Percentiles rank a stretch among this genome's conserved stretches.
Evolutionary conservation across 2,329 filamentous ascomycete species (phyloP).

Genomic region (Phialophora expanda): DNA sequence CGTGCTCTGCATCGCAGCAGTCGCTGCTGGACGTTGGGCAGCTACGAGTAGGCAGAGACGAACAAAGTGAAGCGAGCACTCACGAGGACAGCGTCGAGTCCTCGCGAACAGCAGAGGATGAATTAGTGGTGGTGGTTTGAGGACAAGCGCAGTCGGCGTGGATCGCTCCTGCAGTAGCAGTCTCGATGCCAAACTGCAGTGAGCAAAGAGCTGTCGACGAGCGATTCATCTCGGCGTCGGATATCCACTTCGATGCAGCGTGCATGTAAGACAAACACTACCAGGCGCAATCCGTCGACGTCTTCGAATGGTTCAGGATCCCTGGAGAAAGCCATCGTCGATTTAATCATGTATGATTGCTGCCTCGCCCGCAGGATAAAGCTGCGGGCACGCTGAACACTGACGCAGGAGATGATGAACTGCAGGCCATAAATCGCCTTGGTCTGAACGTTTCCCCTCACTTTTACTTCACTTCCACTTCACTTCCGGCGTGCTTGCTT

Average conservation of each 20-base stretch:
- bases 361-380: background rate
- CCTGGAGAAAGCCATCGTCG: background rate
- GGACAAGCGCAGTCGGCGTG: background rate
- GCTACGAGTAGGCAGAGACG: constrained; percentile 8
- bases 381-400: background rate
- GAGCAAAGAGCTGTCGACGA: background rate
- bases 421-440: background rate
- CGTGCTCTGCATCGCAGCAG: constrained; percentile 21
- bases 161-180: constrained; percentile 19
- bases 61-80: constrained; percentile 21
- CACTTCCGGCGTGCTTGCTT: background rate
- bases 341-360: background rate
- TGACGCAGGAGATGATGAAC: background rate
- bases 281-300: background rate
- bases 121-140: constrained; percentile 1
- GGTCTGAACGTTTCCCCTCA: background rate
- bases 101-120: background rate
- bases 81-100: constrained; percentile 4
- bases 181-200: background rate
- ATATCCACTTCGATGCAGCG: constrained; percentile 13
- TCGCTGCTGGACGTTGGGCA: background rate
- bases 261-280: constrained; percentile 27
- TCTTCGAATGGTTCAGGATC: background rate
- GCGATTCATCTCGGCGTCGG: constrained; percentile 2
- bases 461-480: constrained; percentile 18